Conservation (phyloP, 2,329 filamentous ascomycete genomes). For the Apiospora rasikravindrae region DNA sequence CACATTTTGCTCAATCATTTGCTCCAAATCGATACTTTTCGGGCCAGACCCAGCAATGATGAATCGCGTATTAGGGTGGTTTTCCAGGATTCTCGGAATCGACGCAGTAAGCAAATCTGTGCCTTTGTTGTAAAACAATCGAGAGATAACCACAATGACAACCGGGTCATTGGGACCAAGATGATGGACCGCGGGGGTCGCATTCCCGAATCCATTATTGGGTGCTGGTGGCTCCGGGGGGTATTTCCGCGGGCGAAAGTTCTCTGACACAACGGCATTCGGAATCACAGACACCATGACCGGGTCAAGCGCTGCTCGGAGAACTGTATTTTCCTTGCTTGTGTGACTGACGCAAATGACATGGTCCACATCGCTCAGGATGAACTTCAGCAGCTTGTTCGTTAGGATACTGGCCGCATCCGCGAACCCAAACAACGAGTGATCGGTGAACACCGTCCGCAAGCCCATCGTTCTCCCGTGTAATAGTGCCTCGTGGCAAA, state of each 20-base stretch:
- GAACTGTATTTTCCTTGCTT: slow-evolving; percentile 97
- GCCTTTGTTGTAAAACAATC: slow-evolving; percentile 98
- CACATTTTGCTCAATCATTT: slow-evolving; percentile 96
- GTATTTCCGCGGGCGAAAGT: slow-evolving; percentile 76
- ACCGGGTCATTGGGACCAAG: slow-evolving; percentile 85
- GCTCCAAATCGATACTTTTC: slow-evolving; percentile 96
- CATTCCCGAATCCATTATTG: slow-evolving; percentile 37
- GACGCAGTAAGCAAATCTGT: slow-evolving; percentile 96
- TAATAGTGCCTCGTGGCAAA: slow-evolving; percentile 93
- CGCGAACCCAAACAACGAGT: slow-evolving; percentile 96
- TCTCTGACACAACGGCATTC: slow-evolving; percentile 95
- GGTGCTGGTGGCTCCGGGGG: slow-evolving; percentile 41
- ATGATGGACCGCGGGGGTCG: slow-evolving; percentile 64
- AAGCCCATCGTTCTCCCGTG: slow-evolving; percentile 96
- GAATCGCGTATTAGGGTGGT: slow-evolving; percentile 92
- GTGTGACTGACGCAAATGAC: slow-evolving; percentile 98
- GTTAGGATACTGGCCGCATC: slow-evolving; percentile 95
- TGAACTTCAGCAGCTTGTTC: slow-evolving; percentile 97
- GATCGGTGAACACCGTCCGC: slow-evolving; percentile 95
- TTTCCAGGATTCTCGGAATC: slow-evolving; percentile 88
- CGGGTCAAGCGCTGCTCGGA: slow-evolving; percentile 91
- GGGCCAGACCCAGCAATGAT: slow-evolving; percentile 95
- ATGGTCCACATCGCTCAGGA: slow-evolving; percentile 94
- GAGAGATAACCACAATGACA: slow-evolving; percentile 95
- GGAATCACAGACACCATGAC: slow-evolving; percentile 98